Conservation (phyloP, 495 filamentous ascomycete species). For the Hypoxylon intermedium region DNA sequence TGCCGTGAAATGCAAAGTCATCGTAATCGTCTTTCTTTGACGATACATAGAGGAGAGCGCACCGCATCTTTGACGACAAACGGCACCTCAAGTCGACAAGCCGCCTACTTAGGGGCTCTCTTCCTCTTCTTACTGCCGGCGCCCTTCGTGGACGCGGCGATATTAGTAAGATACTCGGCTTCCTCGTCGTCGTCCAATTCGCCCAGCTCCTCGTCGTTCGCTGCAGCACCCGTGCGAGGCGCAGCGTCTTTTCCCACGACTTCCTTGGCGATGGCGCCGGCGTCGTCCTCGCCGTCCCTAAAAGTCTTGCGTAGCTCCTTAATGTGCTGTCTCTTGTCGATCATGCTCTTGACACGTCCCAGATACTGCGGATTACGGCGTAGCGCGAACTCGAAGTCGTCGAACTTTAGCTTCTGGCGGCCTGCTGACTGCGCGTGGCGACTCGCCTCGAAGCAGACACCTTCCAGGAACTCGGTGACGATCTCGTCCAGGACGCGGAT, state of each 20-base stretch:
- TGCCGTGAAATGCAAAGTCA: slow-evolving; percentile 30
- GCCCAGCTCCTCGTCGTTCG: slow-evolving; percentile 25
- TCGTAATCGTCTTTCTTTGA: neutral
- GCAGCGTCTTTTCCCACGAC: slow-evolving; percentile 19
- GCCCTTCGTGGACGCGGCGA: slow-evolving; percentile 35
- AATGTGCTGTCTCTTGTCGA: slow-evolving; percentile 80
- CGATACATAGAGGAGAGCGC: neutral
- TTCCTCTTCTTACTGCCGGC: slow-evolving; percentile 52
- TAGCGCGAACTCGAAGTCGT: slow-evolving; percentile 94
- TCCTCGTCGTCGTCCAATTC: slow-evolving; percentile 39
- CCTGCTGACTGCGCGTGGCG: slow-evolving; percentile 80
- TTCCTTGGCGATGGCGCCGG: slow-evolving; percentile 45
- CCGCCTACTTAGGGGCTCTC: slow-evolving; percentile 31
- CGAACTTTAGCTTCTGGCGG: slow-evolving; percentile 94
- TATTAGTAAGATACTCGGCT: slow-evolving; percentile 9
- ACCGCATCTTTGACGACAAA: neutral
- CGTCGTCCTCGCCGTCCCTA: slow-evolving; percentile 45
- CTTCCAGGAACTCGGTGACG: slow-evolving; percentile 87
- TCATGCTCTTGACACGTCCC: slow-evolving; percentile 85
- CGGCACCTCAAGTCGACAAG: slow-evolving; percentile 7
- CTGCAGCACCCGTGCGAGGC: slow-evolving; percentile 4
- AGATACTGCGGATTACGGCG: slow-evolving; percentile 83
- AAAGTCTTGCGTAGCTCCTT: slow-evolving; percentile 78
- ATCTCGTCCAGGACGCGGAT: slow-evolving; percentile 91
- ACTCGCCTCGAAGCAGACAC: slow-evolving; percentile 87